These are phyloP conservation scores for Kurtzmaniella quercitrusa DNA, from an alignment of 1,139 yeast species.

Conservation along the genomic window DNA sequence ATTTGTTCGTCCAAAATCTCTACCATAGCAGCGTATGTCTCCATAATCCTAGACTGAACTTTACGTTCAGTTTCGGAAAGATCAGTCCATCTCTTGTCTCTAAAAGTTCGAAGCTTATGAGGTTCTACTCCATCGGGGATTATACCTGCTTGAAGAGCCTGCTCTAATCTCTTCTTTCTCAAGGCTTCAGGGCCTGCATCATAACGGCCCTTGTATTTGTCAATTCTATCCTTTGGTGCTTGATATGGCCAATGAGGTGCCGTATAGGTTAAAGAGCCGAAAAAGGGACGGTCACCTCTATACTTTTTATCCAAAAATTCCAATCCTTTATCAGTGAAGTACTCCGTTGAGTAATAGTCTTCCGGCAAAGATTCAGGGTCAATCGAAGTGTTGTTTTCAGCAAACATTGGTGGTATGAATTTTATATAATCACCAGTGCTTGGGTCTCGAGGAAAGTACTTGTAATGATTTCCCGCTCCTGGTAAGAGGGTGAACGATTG, in stretches of 20 bases:
- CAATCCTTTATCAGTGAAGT: slow-evolving; percentile 41
- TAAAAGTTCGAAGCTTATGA: slow-evolving; percentile 40
- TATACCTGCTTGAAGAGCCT: slow-evolving; percentile 41
- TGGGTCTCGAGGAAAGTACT: slow-evolving; percentile 37
- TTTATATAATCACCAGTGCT: slow-evolving; percentile 18
- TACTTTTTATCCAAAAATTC: slow-evolving; percentile 27
- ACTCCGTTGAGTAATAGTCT: slow-evolving; percentile 43
- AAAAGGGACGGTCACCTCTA: slow-evolving; percentile 43
- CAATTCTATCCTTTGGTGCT: slow-evolving; percentile 45
- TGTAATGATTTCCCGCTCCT: slow-evolving; percentile 57
- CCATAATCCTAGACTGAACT: slow-evolving; percentile 44
- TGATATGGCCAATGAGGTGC: slow-evolving; percentile 66
- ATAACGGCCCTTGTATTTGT: slow-evolving; percentile 46
- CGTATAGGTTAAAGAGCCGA: slow-evolving; percentile 50
- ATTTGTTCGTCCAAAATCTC: slow-evolving; percentile 46
- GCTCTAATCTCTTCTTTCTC: slow-evolving; percentile 32
- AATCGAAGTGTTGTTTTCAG: slow-evolving; percentile 29
- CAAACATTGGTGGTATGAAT: slow-evolving; percentile 33
- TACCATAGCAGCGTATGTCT: slow-evolving; percentile 60
- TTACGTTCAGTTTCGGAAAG: slow-evolving; percentile 29
- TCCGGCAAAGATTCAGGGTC: slow-evolving; percentile 39
- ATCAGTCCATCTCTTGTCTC: slow-evolving; percentile 38
- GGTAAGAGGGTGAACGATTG: slow-evolving; percentile 48
- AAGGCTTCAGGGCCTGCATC: slow-evolving; percentile 46
- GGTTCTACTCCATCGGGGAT: slow-evolving; percentile 41